Evolutionary conservation across 1,139 yeast genomes (phyloP), one percentile per base, ranked within the genome.

Genomic region (Hyphopichia wangnamkhiaoensis): DNA sequence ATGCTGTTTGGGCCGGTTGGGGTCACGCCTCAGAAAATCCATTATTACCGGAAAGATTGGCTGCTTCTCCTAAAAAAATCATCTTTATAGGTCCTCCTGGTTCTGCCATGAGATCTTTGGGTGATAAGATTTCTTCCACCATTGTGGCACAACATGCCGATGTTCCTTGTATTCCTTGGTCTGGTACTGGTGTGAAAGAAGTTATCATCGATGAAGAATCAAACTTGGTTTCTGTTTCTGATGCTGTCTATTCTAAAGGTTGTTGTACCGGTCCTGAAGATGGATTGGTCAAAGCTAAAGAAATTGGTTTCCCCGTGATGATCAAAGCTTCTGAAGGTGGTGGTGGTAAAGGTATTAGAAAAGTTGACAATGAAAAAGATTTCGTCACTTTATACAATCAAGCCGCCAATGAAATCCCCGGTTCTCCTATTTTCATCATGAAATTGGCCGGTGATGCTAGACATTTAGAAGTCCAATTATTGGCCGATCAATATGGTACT

Each of bases 1-100:
- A 93, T 62, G 99, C 98, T 19, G 99, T 93, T 44, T 93, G 99
- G 99, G 98, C 99, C 26, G 99, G 99, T 53, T 86, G 98, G 98
- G 99, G 99, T 54, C 98, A 94, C 63, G 99, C 99, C 28, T 88
- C 96, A 18, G 99, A 93, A 70, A 93, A 94, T 68, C 99, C 99
- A 14, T 66, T 75, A 43, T 79, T 93, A 51, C 99, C 99, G 33
- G 98, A 93, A 67, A 82, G 79, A 62, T 76, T 93, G 63, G 97
- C 98, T 16, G 84, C 86, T 23, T 88, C 96, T 14, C 90, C 91
- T 41, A 85, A 89, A 64, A 86, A 78, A 58, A 86, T 93, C 55
- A 76, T 93, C 42, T 93, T 93, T 58, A 93, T 93, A 61, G 98
- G 98, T 48, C 98, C 98, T 42, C 97, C 98, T 49, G 98, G 98